Conservation (phyloP, 2,329 filamentous ascomycete species). For the Tympanopsis confertula region DNA sequence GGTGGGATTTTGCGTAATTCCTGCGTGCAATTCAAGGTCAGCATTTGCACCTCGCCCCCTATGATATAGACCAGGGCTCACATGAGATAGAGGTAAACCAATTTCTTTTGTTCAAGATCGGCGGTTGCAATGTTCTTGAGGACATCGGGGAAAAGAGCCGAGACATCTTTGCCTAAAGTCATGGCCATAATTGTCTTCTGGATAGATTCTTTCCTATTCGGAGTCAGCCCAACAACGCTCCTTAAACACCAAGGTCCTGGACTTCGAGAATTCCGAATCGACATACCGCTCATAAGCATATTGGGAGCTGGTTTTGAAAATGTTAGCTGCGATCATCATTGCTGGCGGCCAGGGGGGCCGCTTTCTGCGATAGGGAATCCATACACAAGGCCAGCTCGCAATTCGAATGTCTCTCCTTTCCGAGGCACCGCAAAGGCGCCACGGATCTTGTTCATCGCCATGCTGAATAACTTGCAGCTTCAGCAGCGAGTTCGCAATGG, state of each 20-base stretch:
- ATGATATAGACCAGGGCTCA: too few relatives aligned
- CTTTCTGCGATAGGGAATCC: background rate
- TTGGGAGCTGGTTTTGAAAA: conserved; percentile 55
- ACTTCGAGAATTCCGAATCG: background rate
- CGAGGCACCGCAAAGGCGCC: conserved; percentile 84
- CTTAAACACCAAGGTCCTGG: background rate
- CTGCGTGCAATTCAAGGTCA: conserved; percentile 32
- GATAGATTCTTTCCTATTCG: conserved; percentile 80
- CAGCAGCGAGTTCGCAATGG: background rate
- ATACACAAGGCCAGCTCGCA: conserved; percentile 75
- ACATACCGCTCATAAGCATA: conserved; percentile 76
- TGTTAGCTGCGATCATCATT: too few relatives aligned
- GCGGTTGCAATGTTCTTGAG: conserved; percentile 95
- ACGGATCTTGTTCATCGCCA: conserved; percentile 93
- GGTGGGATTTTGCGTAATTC: conserved; percentile 99
- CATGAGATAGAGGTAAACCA: conserved; percentile 97
- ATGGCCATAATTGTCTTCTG: conserved; percentile 99
- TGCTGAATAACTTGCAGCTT: conserved; percentile 23
- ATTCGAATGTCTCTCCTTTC: conserved; percentile 96
- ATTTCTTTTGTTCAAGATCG: conserved; percentile 97
- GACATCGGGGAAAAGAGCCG: conserved; percentile 90
- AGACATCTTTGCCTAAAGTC: conserved; percentile 97
- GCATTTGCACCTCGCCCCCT: background rate
- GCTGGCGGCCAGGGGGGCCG: too few relatives aligned
- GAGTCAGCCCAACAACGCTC: background rate